Evolutionary conservation across 2,329 filamentous ascomycete species (phyloP).

Genomic region (Cyphellophora europaea): DNA sequence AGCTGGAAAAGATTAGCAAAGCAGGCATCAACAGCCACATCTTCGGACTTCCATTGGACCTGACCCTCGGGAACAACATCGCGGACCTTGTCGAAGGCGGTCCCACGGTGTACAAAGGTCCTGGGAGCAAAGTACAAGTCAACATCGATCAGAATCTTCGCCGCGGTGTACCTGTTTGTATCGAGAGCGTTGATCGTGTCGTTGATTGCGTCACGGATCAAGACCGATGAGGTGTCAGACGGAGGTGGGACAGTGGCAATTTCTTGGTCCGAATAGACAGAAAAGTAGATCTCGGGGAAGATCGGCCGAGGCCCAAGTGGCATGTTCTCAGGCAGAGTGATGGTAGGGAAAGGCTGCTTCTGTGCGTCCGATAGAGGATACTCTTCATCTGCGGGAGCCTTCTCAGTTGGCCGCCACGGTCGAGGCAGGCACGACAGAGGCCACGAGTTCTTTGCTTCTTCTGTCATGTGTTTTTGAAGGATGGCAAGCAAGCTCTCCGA

Average conservation of each 20-base stretch:
- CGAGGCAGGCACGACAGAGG: constrained; percentile 56
- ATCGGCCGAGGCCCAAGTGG: constrained; percentile 64
- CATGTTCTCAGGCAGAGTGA: constrained; percentile 67
- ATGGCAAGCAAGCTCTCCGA: constrained; percentile 68
- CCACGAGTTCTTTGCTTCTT: constrained; percentile 67
- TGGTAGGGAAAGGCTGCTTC: constrained; percentile 69
- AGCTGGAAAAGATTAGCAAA: constrained; percentile 92
- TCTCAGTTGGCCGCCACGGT: constrained; percentile 35
- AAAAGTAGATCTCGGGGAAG: constrained; percentile 90
- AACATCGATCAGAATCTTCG: constrained; percentile 83
- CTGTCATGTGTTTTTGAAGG: constrained; percentile 76
- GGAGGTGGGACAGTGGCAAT: constrained; percentile 77
- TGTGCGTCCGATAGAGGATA: constrained; percentile 48
- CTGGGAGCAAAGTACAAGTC: constrained; percentile 87
- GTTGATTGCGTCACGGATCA: constrained; percentile 75
- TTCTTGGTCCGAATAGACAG: constrained; percentile 80
- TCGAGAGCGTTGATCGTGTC: constrained; percentile 93
- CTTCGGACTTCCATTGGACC: constrained; percentile 93
- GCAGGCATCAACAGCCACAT: constrained; percentile 92
- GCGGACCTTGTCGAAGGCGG: constrained; percentile 79
- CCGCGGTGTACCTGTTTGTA: constrained; percentile 80
- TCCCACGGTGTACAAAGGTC: constrained; percentile 89
- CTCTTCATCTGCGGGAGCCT: constrained; percentile 37
- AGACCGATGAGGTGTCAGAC: constrained; percentile 65
- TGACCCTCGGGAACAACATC: constrained; percentile 49